A percentile compares a stretch with the other conserved stretches of the same genome.
Conservation (phyloP, 768 basidiomycete species). For the Trichaptum fuscoviolaceum region DNA sequence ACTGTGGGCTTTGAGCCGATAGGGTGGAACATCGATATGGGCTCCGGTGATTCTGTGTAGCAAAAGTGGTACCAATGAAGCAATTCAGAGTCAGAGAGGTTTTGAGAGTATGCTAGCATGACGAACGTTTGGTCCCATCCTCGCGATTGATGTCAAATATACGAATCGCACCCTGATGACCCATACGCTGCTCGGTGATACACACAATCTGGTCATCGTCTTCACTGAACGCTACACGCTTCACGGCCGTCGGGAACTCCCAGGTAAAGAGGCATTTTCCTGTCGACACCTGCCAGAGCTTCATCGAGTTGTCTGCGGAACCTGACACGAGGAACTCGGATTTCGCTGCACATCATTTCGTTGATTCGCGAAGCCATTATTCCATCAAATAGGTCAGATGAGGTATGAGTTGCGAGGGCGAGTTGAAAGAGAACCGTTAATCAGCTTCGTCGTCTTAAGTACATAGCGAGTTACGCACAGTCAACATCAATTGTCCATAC, state of each 20-base stretch:
- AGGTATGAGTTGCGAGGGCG: not conserved
- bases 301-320: constrained; percentile 89
- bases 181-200: constrained; percentile 98
- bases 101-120: not conserved
- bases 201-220: constrained; percentile 81
- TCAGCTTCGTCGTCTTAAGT: not conserved
- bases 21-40: constrained; percentile 75
- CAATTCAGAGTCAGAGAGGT: constrained; percentile 4
- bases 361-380: not conserved
- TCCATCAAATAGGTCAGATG: not conserved
- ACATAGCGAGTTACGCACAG: constrained; percentile 48
- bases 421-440: not conserved
- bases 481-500: constrained; percentile 98
- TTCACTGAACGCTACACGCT: constrained; percentile 89
- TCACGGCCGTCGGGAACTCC: constrained; percentile 98
- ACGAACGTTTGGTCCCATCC: constrained; percentile 78
- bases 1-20: constrained; percentile 96
- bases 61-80: constrained; percentile 6
- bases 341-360: constrained; percentile 45
- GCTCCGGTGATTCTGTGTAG: constrained; percentile 67
- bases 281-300: constrained; percentile 82
- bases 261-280: constrained; percentile 93
- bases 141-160: constrained; percentile 85
- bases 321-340: constrained; percentile 86
- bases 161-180: constrained; percentile 83